These are phyloP conservation scores for Thelonectria blattea DNA, from an alignment of 2,329 filamentous ascomycete species.

Conservation along the genomic window DNA sequence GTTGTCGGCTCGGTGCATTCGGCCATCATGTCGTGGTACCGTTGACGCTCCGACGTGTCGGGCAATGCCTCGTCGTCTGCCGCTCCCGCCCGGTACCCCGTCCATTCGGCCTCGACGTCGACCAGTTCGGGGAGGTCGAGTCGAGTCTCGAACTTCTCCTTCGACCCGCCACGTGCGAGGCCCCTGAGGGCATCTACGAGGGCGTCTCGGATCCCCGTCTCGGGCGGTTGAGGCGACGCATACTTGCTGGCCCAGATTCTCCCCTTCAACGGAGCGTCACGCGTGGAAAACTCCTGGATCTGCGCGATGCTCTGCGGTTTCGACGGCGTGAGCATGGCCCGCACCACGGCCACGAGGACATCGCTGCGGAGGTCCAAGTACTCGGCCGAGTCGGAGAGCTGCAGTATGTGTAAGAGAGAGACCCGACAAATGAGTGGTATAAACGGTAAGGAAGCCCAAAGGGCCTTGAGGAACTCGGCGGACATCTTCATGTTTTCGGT, in stretches of 20 bases:
- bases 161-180: constrained; percentile 24
- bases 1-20: constrained; percentile 69
- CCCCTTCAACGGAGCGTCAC: constrained; percentile 74
- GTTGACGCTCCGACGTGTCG: constrained; percentile 64
- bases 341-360: constrained; percentile 74
- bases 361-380: constrained; percentile 83
- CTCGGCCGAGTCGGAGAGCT: constrained; percentile 70
- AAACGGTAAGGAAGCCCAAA: constrained; percentile 54
- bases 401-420: constrained; percentile 67
- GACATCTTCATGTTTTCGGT: constrained; percentile 16
- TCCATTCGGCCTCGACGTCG: constrained; percentile 76
- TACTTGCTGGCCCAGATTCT: constrained; percentile 82
- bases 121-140: constrained; percentile 56
- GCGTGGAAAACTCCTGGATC: constrained; percentile 67
- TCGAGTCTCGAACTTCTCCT: constrained; percentile 5
- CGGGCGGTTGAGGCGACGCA: constrained; percentile 64
- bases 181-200: constrained; percentile 60
- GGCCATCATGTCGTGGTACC: constrained; percentile 70
- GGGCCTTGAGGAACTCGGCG: constrained; percentile 25
- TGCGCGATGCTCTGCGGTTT: constrained; percentile 60
- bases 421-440: constrained; percentile 69
- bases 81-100: constrained; percentile 67
- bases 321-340: constrained; percentile 61
- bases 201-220: constrained; percentile 60
- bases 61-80: constrained; percentile 57